These are phyloP conservation scores for Plasmopara viticola DNA, from an alignment of 352 stramenopile species.

Conservation along the genomic window DNA sequence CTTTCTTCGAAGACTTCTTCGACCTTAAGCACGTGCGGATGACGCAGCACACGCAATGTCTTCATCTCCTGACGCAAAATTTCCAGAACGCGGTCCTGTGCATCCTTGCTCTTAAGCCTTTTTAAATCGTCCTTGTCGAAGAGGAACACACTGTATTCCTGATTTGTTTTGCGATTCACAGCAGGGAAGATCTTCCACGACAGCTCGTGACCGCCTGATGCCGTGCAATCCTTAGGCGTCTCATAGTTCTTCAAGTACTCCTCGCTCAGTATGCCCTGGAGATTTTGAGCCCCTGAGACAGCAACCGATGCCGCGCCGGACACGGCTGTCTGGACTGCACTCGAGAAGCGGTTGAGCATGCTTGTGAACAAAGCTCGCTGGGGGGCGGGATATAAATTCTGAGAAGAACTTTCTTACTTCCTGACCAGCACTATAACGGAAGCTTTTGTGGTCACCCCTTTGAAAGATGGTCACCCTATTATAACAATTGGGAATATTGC, in stretches of 20 bases:
- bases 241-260: slow-evolving; percentile 85
- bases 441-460: too few relatives aligned
- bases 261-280: slow-evolving; percentile 69
- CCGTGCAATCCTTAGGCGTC: slow-evolving; percentile 79
- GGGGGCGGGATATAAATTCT: too few relatives aligned
- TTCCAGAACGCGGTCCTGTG: slow-evolving; percentile 81
- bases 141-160: slow-evolving; percentile 80
- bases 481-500: too few relatives aligned
- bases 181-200: slow-evolving; percentile 82
- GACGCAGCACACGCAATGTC: slow-evolving; percentile 74
- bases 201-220: slow-evolving; percentile 76
- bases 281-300: slow-evolving; percentile 37
- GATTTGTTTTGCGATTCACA: slow-evolving; percentile 68
- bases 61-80: slow-evolving; percentile 87
- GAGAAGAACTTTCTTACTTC: too few relatives aligned
- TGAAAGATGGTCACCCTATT: too few relatives aligned
- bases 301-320: slow-evolving; percentile 39
- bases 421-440: too few relatives aligned
- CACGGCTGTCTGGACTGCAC: slow-evolving; percentile 55
- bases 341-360: slow-evolving; percentile 81
- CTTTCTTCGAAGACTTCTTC: slow-evolving; percentile 88
- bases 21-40: slow-evolving; percentile 87
- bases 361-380: slow-evolving; percentile 2
- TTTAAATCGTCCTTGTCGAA: slow-evolving; percentile 87
- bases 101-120: slow-evolving; percentile 77